Base-by-base conservation (phyloP, 2,329 filamentous ascomycete genomes). In the Helicocarpus griseus region DNA sequence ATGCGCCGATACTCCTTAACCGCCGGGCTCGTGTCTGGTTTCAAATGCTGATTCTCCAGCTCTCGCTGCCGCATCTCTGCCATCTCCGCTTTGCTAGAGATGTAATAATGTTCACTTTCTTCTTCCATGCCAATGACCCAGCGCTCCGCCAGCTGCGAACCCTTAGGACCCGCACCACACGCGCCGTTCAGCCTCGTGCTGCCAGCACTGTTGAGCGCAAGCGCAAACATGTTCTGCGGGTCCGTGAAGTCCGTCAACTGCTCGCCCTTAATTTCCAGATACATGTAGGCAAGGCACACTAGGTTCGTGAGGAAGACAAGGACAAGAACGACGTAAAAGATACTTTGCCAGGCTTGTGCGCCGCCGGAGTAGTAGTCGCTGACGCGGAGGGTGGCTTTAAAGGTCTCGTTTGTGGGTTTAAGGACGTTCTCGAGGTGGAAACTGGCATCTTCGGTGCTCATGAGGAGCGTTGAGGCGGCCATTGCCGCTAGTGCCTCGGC, bases 241-340 rank as follows among this genome's bases (percentile, higher is more conserved):
- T 91, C 86, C 0, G 82, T 86, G 61, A 86, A 89, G 68, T 91
- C 87, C 0, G 85, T 89, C 6, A 91, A 79, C 21, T 87, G 76
- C 0, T 80, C 79, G 0, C 71, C 71, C 5, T 71, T 63, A 56
- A 77, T 61, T 49, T 79, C 72, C 44, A 78, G 61, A 48, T 84
- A 64, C 56, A 85, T 74, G 66, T 88, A 89, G 2, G 71, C 60
- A 0, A 88, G 69, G 52, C 84, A 86, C 36, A 83, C 70, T 24
- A 83, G 53, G 62, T 87, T 89, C 59, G 86, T 79, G 22, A 79
- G 56, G 59, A 89, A 86, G 1, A 86, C 82, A 13, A 82, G 66
- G 1, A 77, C 61, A 0, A 91, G 77, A 0, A 89, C 74, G 1
- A 82, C 52, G 61, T 86, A 83, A 67, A 90, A 91, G 0, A 80